A percentile compares a stretch with the other conserved stretches of the same genome.
Conservation (phyloP, 1,139 yeast species). For the Suhomyces panamericanus region DNA sequence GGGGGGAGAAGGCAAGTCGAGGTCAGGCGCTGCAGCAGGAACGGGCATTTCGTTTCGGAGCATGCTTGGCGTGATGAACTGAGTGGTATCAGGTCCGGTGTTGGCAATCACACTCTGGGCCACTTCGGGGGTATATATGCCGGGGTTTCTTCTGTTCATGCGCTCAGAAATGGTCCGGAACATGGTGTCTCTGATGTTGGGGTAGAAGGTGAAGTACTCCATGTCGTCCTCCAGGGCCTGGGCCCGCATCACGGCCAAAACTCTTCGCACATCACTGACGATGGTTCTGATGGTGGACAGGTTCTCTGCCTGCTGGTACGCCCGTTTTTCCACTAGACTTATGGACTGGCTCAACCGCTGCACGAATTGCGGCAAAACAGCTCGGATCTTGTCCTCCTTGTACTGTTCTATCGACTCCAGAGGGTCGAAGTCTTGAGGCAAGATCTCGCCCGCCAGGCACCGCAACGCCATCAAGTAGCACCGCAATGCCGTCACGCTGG, state of each 20-base stretch:
- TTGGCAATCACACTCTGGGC: constrained; percentile 32
- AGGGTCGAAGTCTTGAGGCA: constrained; percentile 25
- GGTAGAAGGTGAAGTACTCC: constrained; percentile 32
- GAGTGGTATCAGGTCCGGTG: constrained; percentile 6
- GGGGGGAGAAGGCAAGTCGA: neutral
- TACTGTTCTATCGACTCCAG: constrained; percentile 23
- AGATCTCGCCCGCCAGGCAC: constrained; percentile 33
- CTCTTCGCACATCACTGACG: constrained; percentile 32
- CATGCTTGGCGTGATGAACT: constrained; percentile 1
- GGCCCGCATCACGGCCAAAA: constrained; percentile 28
- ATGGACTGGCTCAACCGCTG: constrained; percentile 39
- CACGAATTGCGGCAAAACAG: constrained; percentile 42
- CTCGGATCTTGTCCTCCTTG: constrained; percentile 21
- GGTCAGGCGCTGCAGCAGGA: neutral
- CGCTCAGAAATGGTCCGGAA: constrained; percentile 33
- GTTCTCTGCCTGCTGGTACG: constrained; percentile 38
- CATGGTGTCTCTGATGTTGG: constrained; percentile 27
- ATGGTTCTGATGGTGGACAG: constrained; percentile 23
- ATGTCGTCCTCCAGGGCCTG: constrained; percentile 30
- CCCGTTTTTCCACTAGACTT: constrained; percentile 41
- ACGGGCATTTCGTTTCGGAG: neutral
- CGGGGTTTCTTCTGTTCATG: constrained; percentile 38
- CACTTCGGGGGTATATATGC: constrained; percentile 41
- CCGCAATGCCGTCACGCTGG: constrained; percentile 33
- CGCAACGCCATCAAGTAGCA: constrained; percentile 38